Evolutionary conservation across 371 early-diverging fungal species (phyloP).

Genomic region (Umbelopsis sp.): DNA sequence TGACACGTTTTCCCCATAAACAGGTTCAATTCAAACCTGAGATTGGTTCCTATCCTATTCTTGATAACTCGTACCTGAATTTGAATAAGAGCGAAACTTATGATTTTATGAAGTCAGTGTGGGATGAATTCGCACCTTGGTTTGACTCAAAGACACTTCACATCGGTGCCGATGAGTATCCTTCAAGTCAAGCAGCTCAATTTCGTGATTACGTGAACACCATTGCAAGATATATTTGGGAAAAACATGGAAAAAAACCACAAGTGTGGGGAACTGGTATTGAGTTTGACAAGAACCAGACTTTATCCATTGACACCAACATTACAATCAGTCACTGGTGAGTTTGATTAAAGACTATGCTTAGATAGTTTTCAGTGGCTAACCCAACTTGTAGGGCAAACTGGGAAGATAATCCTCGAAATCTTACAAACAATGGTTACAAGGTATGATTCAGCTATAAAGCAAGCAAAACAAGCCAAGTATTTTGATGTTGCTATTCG

Average conservation of each 20-base stretch:
- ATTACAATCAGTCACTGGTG: slow-evolving; percentile 16
- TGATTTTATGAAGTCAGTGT: slow-evolving; percentile 10
- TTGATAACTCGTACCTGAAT: slow-evolving; percentile 14
- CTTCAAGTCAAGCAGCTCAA: slow-evolving; percentile 5
- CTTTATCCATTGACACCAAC: slow-evolving; percentile 8
- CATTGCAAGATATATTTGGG: slow-evolving; percentile 10
- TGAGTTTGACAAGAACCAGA: background rate
- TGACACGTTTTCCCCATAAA: too few species aligned
- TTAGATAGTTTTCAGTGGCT: background rate
- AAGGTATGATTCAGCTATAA: background rate
- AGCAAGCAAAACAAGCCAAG: too few species aligned
- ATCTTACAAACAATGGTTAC: background rate
- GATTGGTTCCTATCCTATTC: slow-evolving; percentile 1
- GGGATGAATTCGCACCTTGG: slow-evolving; percentile 18
- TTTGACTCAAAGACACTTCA: slow-evolving; percentile 18
- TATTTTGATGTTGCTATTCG: too few species aligned
- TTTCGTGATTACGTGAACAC: slow-evolving; percentile 11
- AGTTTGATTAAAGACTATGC: background rate
- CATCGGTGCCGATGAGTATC: slow-evolving; percentile 20
- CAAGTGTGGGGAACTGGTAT: slow-evolving; percentile 19
- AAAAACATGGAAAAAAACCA: slow-evolving; percentile 14
- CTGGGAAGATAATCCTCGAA: slow-evolving; percentile 11
- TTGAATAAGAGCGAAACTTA: slow-evolving; percentile 13
- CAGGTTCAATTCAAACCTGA: slow-evolving; percentile 18
- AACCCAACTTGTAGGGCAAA: background rate